Percentiles rank a stretch among this genome's conserved stretches.
phyloP scores from a whole-genome alignment of 2,329 filamentous ascomycete genomes.

The Scortechinia acanthostroma region DNA sequence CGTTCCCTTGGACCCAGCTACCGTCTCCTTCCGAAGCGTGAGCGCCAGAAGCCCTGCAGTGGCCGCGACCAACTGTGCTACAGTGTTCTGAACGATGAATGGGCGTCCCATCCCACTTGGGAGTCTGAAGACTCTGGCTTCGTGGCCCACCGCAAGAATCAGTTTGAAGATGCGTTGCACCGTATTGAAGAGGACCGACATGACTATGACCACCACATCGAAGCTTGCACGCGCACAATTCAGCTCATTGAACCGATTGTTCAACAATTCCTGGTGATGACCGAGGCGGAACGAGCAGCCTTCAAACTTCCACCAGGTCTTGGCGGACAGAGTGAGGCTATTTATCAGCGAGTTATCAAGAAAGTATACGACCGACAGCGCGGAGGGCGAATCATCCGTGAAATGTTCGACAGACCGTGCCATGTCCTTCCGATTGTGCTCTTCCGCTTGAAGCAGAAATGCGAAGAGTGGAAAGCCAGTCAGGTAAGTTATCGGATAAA shows the following conservation, averaged over 20 bases:
- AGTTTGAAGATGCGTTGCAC: constrained; percentile 87
- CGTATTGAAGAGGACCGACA: constrained; percentile 96
- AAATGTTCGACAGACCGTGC: constrained; percentile 78
- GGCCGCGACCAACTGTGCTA: constrained; percentile 92
- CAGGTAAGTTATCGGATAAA: no score
- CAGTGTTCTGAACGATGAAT: constrained; percentile 90
- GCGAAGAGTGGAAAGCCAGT: constrained; percentile 95
- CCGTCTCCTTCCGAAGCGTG: constrained; percentile 80
- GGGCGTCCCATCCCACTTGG: constrained; percentile 98
- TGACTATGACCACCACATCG: constrained; percentile 97
- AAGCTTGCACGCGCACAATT: constrained; percentile 88
- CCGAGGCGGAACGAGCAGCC: constrained; percentile 59
- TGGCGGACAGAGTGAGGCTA: constrained; percentile 87
- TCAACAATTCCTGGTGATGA: constrained; percentile 79
- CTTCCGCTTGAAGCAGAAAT: constrained; percentile 85
- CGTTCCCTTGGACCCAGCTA: constrained; percentile 94
- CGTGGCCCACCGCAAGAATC: constrained; percentile 93
- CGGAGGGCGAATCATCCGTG: constrained; percentile 76
- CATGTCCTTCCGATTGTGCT: constrained; percentile 83
- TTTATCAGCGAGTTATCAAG: constrained; percentile 94
- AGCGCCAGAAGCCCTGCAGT: constrained; percentile 84
- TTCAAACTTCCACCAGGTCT: constrained; percentile 79
- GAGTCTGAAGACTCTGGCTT: constrained; percentile 96
- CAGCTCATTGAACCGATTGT: constrained; percentile 92
- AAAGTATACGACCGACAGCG: constrained; percentile 84